These are phyloP conservation scores for Rhododendron ovatum DNA, from an alignment of 148 eudicot genomes.

Conservation along the genomic window DNA sequence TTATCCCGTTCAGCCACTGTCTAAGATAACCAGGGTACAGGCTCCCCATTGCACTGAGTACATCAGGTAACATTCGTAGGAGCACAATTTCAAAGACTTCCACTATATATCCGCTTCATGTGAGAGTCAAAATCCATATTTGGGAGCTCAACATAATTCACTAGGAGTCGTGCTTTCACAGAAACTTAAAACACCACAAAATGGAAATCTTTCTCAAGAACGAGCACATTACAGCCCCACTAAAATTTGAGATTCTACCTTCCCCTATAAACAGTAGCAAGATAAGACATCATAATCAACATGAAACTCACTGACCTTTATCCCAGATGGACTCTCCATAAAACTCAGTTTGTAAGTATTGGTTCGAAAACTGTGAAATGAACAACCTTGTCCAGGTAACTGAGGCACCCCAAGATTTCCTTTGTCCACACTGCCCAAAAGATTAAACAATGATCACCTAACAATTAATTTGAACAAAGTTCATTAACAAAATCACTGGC, in stretches of 20 bases:
- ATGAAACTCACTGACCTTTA: slow-evolving; percentile 51
- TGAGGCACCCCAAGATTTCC: slow-evolving; percentile 99
- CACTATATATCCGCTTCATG: neutral
- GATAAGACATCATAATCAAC: neutral
- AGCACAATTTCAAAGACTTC: neutral
- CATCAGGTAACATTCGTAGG: neutral
- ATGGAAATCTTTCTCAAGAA: neutral
- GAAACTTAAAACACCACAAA: neutral
- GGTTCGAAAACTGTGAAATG: slow-evolving; percentile 93
- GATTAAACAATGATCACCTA: slow-evolving; percentile 1
- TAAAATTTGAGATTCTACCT: neutral
- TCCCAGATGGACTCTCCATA: slow-evolving; percentile 98
- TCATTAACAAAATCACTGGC: neutral
- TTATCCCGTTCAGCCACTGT: neutral
- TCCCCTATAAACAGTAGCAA: neutral
- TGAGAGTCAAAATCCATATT: neutral
- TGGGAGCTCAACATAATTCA: neutral
- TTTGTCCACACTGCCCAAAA: slow-evolving; percentile 68
- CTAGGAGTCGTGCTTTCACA: neutral
- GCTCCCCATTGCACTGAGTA: neutral
- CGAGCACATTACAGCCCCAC: neutral
- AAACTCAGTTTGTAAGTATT: slow-evolving; percentile 92
- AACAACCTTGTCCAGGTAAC: slow-evolving; percentile 96
- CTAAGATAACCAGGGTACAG: neutral
- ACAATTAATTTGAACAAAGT: slow-evolving; percentile 7